These are phyloP conservation scores for Fallopia convolvulus DNA, from an alignment of 148 eudicot genomes.

Conservation along the genomic window DNA sequence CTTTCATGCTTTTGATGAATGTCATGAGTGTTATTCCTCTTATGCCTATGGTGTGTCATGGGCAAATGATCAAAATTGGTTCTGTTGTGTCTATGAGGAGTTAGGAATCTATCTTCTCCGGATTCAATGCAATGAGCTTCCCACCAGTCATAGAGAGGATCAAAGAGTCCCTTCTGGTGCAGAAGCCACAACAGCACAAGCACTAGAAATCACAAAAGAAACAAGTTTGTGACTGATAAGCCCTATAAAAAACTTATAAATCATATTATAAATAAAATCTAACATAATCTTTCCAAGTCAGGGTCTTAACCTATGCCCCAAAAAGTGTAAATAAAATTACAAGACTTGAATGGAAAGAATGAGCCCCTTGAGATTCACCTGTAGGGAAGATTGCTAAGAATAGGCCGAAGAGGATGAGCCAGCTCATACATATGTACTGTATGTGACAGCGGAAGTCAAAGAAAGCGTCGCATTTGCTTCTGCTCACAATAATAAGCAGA, in stretches of 20 bases:
- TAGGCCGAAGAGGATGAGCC: slow-evolving; percentile 72
- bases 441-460: slow-evolving; percentile 91
- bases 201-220: slow-evolving; percentile 32
- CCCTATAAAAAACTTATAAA: no score
- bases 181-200: slow-evolving; percentile 80
- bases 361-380: slow-evolving; percentile 26
- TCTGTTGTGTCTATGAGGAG: slow-evolving; percentile 17
- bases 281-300: no score
- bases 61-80: slow-evolving; percentile 22
- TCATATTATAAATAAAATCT: no score
- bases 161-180: slow-evolving; percentile 90
- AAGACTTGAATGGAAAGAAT: background rate
- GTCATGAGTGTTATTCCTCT: slow-evolving; percentile 26
- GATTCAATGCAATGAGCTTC: slow-evolving; percentile 53
- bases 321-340: background rate
- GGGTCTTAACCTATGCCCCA: no score
- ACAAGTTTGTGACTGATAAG: background rate
- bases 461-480: slow-evolving; percentile 65
- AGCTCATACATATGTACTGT: slow-evolving; percentile 88
- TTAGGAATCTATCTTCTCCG: slow-evolving; percentile 25
- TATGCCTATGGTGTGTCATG: background rate
- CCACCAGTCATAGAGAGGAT: slow-evolving; percentile 94
- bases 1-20: slow-evolving; percentile 30
- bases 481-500: slow-evolving; percentile 28
- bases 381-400: slow-evolving; percentile 75